phyloP scores from a whole-genome alignment of 495 filamentous ascomycete genomes.

The Antarctomyces pellizariae region DNA sequence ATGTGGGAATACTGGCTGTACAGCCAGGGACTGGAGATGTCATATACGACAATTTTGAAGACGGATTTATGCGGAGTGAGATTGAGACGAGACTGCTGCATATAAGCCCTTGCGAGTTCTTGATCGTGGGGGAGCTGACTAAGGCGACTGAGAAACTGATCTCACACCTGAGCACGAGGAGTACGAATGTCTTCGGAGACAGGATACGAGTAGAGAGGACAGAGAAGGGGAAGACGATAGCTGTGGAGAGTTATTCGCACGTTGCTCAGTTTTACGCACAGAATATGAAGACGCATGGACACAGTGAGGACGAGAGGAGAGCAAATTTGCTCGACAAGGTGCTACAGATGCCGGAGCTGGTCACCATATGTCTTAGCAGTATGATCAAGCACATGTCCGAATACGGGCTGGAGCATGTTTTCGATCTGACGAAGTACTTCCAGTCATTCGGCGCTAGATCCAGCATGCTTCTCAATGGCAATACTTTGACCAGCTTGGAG shows the following conservation, averaged over 20 bases:
- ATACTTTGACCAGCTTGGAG: constrained; percentile 81
- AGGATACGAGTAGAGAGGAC: constrained; percentile 62
- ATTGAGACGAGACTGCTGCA: constrained; percentile 87
- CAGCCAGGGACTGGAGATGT: constrained; percentile 92
- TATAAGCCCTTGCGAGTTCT: constrained; percentile 84
- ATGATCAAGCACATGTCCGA: constrained; percentile 92
- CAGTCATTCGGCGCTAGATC: constrained; percentile 85
- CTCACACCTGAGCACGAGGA: constrained; percentile 67
- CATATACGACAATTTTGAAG: constrained; percentile 89
- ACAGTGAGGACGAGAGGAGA: constrained; percentile 19
- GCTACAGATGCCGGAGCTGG: constrained; percentile 57
- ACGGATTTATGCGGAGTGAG: constrained; percentile 95
- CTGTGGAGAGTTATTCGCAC: constrained; percentile 65
- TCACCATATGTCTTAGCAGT: constrained; percentile 79
- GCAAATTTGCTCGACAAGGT: constrained; percentile 61
- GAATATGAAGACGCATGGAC: constrained; percentile 37
- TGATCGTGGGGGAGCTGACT: constrained; percentile 85
- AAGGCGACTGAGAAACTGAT: constrained; percentile 87
- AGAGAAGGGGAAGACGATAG: constrained; percentile 56
- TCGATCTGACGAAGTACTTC: constrained; percentile 93
- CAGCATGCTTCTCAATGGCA: constrained; percentile 92
- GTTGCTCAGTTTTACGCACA: constrained; percentile 86
- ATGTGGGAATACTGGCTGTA: constrained; percentile 82
- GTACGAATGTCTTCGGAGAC: constrained; percentile 82
- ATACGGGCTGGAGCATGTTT: constrained; percentile 89